Evolutionary conservation across 1,284 basidiomycete species (phyloP).

Genomic region (Ustilago sp.): DNA sequence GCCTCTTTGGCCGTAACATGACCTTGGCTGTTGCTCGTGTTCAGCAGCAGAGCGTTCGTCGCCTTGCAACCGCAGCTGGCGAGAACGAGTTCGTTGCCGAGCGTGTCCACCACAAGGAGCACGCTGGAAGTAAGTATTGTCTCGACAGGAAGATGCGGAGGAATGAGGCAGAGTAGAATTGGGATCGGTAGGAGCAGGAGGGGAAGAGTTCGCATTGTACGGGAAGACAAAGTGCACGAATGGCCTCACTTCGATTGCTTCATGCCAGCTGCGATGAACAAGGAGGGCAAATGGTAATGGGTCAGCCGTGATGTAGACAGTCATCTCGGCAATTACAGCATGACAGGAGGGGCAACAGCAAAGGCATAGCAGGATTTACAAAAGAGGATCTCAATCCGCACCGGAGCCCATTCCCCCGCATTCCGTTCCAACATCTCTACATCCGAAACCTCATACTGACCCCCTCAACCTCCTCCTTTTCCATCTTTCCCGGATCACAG

Average conservation of each 20-base stretch:
- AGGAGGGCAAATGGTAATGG: neutral
- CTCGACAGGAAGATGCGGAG: neutral
- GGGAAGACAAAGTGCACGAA: too few species aligned
- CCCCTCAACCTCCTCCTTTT: neutral
- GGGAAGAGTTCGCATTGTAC: too few species aligned
- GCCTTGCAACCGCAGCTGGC: conserved; percentile 32
- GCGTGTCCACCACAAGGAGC: conserved; percentile 58
- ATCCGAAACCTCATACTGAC: conserved; percentile 8
- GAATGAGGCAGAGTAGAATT: neutral
- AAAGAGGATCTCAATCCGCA: neutral
- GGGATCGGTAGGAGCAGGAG: too few species aligned
- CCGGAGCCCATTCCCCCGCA: neutral
- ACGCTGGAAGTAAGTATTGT: conserved; percentile 60
- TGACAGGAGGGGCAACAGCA: neutral
- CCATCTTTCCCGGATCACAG: conserved; percentile 24
- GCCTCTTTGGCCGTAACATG: conserved; percentile 37
- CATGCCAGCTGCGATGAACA: neutral
- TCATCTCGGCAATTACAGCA: neutral
- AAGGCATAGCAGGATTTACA: neutral
- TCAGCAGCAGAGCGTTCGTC: conserved; percentile 21
- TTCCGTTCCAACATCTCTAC: neutral
- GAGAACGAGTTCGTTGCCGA: conserved; percentile 58
- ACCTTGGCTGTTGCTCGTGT: conserved; percentile 19
- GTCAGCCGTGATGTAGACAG: too few species aligned
- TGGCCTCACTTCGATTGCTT: neutral